Evolutionary conservation across 345 rosid species (phyloP).

Genomic region (Camelina laxa): DNA sequence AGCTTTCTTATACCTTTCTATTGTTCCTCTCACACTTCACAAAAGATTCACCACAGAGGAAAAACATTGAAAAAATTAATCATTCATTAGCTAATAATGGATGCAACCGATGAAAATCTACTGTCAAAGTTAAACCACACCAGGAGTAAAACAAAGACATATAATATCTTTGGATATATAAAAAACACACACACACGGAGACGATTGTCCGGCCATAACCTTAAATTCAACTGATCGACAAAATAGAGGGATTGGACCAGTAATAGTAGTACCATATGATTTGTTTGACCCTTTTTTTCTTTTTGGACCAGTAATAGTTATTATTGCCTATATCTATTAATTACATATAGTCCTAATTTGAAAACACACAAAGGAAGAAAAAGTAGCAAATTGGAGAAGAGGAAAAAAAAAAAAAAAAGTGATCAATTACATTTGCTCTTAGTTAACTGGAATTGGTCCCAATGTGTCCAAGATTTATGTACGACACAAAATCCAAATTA

Average conservation of each 20-base stretch:
- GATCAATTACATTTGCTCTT: neutral
- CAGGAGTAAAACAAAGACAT: neutral
- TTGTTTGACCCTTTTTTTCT: neutral
- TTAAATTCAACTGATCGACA: too few species aligned
- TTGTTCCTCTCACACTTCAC: constrained; percentile 78
- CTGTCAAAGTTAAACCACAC: neutral
- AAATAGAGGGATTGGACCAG: too few species aligned
- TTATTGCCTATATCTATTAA: neutral
- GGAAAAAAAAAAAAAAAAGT: neutral
- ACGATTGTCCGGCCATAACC: too few species aligned
- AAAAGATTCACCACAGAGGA: constrained; percentile 4
- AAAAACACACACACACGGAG: too few species aligned
- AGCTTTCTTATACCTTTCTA: constrained; percentile 90
- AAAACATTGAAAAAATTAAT: neutral
- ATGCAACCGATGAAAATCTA: neutral
- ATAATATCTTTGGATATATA: too few species aligned
- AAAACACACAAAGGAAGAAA: neutral
- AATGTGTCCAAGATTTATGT: neutral
- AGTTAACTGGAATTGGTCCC: neutral
- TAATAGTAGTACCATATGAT: too few species aligned
- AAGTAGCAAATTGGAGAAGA: neutral
- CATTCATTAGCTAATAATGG: neutral
- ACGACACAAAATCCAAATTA: neutral
- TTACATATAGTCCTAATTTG: neutral
- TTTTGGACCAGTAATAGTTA: neutral